These are phyloP conservation scores for Piper betle DNA, from an alignment of 164 flowering plant species.

Conservation along the genomic window DNA sequence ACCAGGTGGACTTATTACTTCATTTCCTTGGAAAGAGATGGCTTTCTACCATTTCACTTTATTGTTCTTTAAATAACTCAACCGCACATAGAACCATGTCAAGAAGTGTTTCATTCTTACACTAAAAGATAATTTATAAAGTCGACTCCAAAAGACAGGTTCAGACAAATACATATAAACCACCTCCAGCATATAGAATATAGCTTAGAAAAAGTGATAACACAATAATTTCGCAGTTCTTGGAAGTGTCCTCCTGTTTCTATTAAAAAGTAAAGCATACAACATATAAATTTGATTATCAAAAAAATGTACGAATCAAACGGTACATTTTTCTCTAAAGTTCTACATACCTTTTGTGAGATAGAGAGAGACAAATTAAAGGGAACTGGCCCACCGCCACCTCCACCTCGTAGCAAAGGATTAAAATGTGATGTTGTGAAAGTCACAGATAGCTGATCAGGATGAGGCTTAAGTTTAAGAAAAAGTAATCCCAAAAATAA, in stretches of 20 bases:
- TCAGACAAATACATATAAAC: too few species aligned
- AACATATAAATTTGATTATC: too few species aligned
- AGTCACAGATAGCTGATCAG: slow-evolving; percentile 72
- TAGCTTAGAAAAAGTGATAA: too few species aligned
- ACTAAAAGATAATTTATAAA: too few species aligned
- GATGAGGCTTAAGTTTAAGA: slow-evolving; percentile 88
- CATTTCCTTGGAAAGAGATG: not conserved
- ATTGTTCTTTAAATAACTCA: too few species aligned
- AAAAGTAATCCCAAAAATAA: slow-evolving; percentile 78
- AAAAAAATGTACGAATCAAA: not conserved
- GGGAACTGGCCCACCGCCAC: slow-evolving; percentile 98
- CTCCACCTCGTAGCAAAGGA: slow-evolving; percentile 79
- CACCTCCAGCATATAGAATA: too few species aligned
- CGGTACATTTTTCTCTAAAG: too few species aligned
- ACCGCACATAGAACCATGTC: not conserved
- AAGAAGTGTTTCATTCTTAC: too few species aligned
- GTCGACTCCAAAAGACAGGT: too few species aligned
- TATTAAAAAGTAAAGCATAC: not conserved
- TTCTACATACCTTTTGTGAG: slow-evolving; percentile 40
- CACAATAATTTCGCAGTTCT: not conserved
- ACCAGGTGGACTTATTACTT: not conserved
- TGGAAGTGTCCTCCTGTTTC: not conserved
- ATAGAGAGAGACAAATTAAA: slow-evolving; percentile 66
- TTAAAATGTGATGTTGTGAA: slow-evolving; percentile 83
- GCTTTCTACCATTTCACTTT: not conserved